These are phyloP conservation scores for Candida multigemmis DNA, from an alignment of 805 yeast genomes.

Conservation along the genomic window DNA sequence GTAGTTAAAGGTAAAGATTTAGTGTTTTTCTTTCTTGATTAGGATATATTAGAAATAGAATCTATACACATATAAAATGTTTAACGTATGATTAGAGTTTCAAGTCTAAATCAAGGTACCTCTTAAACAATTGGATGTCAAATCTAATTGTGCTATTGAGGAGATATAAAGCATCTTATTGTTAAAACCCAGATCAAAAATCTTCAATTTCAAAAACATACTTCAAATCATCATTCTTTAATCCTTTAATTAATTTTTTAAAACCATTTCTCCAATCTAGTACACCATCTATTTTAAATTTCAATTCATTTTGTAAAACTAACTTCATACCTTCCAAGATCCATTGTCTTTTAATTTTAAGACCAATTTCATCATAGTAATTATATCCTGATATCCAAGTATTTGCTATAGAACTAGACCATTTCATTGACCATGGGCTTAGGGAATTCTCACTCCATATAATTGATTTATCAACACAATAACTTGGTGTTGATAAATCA, in stretches of 20 bases:
- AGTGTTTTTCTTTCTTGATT: too few relatives aligned
- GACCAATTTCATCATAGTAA: slow-evolving; percentile 23
- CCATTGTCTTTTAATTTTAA: slow-evolving; percentile 21
- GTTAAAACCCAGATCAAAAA: slow-evolving; percentile 9
- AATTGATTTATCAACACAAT: slow-evolving; percentile 19
- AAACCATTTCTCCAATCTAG: slow-evolving; percentile 31
- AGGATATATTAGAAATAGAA: too few relatives aligned
- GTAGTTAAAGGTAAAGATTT: too few relatives aligned
- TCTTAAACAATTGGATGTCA: too few relatives aligned
- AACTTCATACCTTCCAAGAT: slow-evolving; percentile 21
- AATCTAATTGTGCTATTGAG: too few relatives aligned
- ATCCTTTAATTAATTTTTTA: slow-evolving; percentile 13
- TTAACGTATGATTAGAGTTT: too few relatives aligned
- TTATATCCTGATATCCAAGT: slow-evolving; percentile 17
- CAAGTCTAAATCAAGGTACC: too few relatives aligned
- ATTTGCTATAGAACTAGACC: slow-evolving; percentile 25
- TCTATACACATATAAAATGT: too few relatives aligned
- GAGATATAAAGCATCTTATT: too few relatives aligned
- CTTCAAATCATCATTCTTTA: slow-evolving; percentile 22
- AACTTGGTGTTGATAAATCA: slow-evolving; percentile 19
- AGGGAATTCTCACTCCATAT: slow-evolving; percentile 10
- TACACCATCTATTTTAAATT: slow-evolving; percentile 19
- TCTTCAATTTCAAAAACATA: slow-evolving; percentile 28
- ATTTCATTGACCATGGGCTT: slow-evolving; percentile 26
- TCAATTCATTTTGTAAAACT: slow-evolving; percentile 16